Percentiles rank a stretch among this genome's conserved stretches.
Conservation (phyloP, 2,329 filamentous ascomycete species). For the Hypoxylon sp. region DNA sequence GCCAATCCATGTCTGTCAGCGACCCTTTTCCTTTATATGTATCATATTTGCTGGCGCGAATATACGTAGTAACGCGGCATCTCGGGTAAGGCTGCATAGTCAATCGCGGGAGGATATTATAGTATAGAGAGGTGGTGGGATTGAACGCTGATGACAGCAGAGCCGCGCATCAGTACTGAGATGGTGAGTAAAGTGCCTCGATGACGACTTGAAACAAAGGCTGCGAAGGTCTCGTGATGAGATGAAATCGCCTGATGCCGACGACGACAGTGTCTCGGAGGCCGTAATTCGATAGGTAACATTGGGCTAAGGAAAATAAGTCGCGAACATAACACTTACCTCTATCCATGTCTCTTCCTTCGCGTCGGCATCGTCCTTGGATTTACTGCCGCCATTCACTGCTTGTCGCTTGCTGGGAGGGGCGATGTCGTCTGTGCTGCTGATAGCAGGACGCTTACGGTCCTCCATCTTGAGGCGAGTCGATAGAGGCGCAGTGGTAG, state of each 20-base stretch:
- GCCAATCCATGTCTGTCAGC: conserved; percentile 58
- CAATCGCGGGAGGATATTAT: conserved; percentile 46
- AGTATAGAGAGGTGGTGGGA: conserved; percentile 40
- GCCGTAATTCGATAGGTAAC: conserved; percentile 31
- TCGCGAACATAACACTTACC: conserved; percentile 66
- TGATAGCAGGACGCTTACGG: conserved; percentile 93
- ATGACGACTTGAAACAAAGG: conserved; percentile 45
- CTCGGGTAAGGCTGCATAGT: conserved; percentile 47
- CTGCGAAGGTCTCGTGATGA: conserved; percentile 44
- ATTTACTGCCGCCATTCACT: conserved; percentile 80
- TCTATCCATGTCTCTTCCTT: conserved; percentile 75
- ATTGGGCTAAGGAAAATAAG: conserved; percentile 35
- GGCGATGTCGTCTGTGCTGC: conserved; percentile 84
- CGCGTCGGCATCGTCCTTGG: conserved; percentile 69
- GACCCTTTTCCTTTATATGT: conserved; percentile 47
- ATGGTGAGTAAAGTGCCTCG: conserved; percentile 55
- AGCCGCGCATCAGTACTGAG: conserved; percentile 55
- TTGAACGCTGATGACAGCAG: conserved; percentile 50
- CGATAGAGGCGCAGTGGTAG: conserved; percentile 79
- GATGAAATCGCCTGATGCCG: conserved; percentile 26
- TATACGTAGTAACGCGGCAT: conserved; percentile 49
- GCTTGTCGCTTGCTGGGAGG: conserved; percentile 94
- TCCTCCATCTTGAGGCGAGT: conserved; percentile 98
- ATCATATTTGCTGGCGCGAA: conserved; percentile 47
- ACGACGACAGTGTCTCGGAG: conserved; percentile 40